Base-by-base conservation (phyloP, 371 early-diverging fungal species). In the Phascolomyces articulosus region DNA sequence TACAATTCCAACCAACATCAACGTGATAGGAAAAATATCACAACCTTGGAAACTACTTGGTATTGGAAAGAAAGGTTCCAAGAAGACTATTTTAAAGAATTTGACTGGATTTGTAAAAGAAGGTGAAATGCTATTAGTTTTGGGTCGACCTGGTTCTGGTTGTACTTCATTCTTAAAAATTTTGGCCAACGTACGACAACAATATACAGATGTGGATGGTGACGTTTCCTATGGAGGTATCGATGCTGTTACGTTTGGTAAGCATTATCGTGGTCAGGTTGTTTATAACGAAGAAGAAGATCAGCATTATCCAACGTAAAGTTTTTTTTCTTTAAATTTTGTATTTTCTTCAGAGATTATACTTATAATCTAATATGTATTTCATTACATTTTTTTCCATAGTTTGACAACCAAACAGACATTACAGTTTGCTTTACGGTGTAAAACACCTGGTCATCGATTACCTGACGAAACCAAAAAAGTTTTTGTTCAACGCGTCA, bases 51-150 rank as follows among this genome's bases (percentile, higher is more conserved):
- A 72, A 48, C 40, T 57, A 13, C 64, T 71, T 15, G 63, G 75
- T 24, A 11, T 71, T 47, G 66, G 70, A 29, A 27, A 29, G 2
- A 55, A 31, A 9, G 38, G 38, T 16, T 59, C 53, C 56, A 63
- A 55, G 27, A 71, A 64, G 55, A 54, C 55, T 41, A 74, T 85
- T 34, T 70, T 83, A 9, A 60, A 65, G 27, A 40, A 66, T 7
- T 61, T 78, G 31, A 73, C 69, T 27, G 85, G 85, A 44, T 77
- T 80, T 29, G 69, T 72, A 21, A 69, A 70, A 15, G 75, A 75
- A 21, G 85, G 85, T 29, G 85, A 85, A 67, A 83, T 85, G 84
- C 64, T 85, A 29, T 70, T 85, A 20, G 84, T 85, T 10, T 71
- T 85, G 10, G 85, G 85, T 11, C 73, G 79, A 23, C 85, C 85